Conservation (phyloP, 805 yeast species). For the Candida pseudoglaebosa region DNA sequence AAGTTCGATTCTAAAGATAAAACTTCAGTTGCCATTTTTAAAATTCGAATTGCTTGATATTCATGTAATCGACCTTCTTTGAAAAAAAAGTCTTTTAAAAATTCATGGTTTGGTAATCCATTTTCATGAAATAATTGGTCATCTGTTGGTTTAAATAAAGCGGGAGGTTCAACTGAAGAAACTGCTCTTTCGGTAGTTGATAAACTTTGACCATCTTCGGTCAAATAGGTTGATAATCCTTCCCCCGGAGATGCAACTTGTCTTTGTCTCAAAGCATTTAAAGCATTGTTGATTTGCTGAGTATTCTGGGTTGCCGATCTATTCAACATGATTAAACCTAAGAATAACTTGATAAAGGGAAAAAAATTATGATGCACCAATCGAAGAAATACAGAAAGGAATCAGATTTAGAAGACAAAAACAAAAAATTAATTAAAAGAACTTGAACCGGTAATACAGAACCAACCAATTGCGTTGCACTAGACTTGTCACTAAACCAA, state of each 20-base stretch:
- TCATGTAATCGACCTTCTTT: slow-evolving; percentile 77
- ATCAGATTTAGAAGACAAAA: no score
- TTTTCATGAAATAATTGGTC: slow-evolving; percentile 57
- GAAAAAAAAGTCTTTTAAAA: slow-evolving; percentile 68
- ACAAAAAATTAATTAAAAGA: no score
- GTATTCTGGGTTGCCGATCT: slow-evolving; percentile 10
- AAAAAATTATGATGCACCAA: no score
- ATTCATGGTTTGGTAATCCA: slow-evolving; percentile 70
- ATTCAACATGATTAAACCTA: no score
- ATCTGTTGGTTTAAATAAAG: slow-evolving; percentile 60
- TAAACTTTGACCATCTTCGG: slow-evolving; percentile 55
- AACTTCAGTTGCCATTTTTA: slow-evolving; percentile 59
- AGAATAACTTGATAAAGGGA: no score
- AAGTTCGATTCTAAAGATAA: slow-evolving; percentile 74
- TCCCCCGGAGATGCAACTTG: slow-evolving; percentile 10
- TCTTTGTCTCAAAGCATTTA: slow-evolving; percentile 54
- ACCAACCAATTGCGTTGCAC: no score
- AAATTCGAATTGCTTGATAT: slow-evolving; percentile 64
- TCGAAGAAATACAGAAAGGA: no score
- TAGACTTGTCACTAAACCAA: no score
- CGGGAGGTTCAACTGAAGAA: slow-evolving; percentile 61
- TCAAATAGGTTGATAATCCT: slow-evolving; percentile 45
- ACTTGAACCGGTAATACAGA: no score
- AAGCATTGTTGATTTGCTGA: slow-evolving; percentile 56
- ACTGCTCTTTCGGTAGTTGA: slow-evolving; percentile 59